Evolutionary conservation across 805 yeast species (phyloP).

Genomic region (Kodamaea kakaduensis): DNA sequence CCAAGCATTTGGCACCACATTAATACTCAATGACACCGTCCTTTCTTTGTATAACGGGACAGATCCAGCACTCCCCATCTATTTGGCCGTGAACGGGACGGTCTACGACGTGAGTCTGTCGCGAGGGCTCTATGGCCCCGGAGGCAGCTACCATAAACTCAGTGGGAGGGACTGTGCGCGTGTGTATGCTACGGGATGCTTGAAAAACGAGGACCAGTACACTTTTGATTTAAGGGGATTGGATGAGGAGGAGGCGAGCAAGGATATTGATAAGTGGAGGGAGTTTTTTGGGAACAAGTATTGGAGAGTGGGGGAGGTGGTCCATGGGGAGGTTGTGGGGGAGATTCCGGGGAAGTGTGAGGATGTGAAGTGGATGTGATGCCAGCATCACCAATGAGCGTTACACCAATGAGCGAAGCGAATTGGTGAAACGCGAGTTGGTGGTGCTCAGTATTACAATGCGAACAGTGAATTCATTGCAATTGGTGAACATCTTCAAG

Average conservation of each 20-base stretch:
- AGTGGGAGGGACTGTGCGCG: slow-evolving; percentile 68
- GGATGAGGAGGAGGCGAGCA: slow-evolving; percentile 35
- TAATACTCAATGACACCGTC: slow-evolving; percentile 41
- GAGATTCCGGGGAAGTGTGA: slow-evolving; percentile 51
- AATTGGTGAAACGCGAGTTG: too few species aligned
- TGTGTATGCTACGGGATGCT: slow-evolving; percentile 69
- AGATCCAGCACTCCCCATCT: slow-evolving; percentile 47
- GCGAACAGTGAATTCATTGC: too few species aligned
- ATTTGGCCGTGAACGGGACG: slow-evolving; percentile 54
- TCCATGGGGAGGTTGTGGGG: slow-evolving; percentile 41
- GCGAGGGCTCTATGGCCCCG: slow-evolving; percentile 52
- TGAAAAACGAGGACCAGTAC: slow-evolving; percentile 47
- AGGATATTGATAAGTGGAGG: slow-evolving; percentile 50
- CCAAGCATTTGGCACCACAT: slow-evolving; percentile 13
- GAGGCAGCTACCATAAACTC: slow-evolving; percentile 52
- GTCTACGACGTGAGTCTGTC: slow-evolving; percentile 61
- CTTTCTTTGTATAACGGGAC: slow-evolving; percentile 51
- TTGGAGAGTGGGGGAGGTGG: slow-evolving; percentile 61
- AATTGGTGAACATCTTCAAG: too few species aligned
- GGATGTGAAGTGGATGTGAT: slow-evolving; percentile 14
- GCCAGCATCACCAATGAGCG: too few species aligned
- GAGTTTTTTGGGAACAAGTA: slow-evolving; percentile 46
- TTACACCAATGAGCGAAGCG: too few species aligned
- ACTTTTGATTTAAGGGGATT: slow-evolving; percentile 67
- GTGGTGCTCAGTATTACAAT: too few species aligned